These are phyloP conservation scores for Turnera subulata DNA, from an alignment of 345 rosid genomes.

Conservation along the genomic window DNA sequence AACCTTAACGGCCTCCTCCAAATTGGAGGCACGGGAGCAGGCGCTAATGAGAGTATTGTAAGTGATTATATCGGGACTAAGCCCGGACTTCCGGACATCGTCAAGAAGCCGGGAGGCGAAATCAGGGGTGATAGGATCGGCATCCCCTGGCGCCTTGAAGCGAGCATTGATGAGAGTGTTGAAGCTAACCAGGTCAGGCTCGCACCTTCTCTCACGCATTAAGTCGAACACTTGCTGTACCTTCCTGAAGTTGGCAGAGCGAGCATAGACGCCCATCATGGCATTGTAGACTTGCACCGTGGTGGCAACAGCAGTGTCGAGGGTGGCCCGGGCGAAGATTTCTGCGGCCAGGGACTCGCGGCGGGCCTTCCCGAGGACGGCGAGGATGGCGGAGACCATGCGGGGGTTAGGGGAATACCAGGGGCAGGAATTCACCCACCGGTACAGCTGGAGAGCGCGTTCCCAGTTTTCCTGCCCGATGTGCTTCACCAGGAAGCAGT, in stretches of 20 bases:
- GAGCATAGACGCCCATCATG: conserved; percentile 90
- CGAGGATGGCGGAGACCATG: conserved; percentile 79
- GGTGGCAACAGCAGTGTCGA: conserved; percentile 49
- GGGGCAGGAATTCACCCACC: conserved; percentile 83
- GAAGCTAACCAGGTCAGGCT: conserved; percentile 92
- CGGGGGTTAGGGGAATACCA: conserved; percentile 85
- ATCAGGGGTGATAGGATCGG: conserved; percentile 50
- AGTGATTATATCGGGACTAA: conserved; percentile 85
- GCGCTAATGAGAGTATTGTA: conserved; percentile 91
- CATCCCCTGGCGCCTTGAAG: too few relatives aligned
- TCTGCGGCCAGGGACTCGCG: conserved; percentile 75
- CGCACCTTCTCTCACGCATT: conserved; percentile 76
- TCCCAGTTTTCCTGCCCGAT: conserved; percentile 87
- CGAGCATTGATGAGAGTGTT: conserved; percentile 90
- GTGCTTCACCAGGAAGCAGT: conserved; percentile 75
- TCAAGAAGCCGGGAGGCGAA: conserved; percentile 56
- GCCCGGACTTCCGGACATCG: conserved; percentile 72
- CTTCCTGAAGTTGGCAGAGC: conserved; percentile 58
- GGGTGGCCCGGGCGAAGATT: conserved; percentile 51
- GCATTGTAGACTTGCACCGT: conserved; percentile 91
- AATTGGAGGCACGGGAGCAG: conserved; percentile 71
- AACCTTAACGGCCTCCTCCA: conserved; percentile 72
- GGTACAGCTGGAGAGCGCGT: conserved; percentile 86
- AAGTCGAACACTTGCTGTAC: conserved; percentile 66
- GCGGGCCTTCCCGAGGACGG: conserved; percentile 76